phyloP scores from a whole-genome alignment of 805 yeast species.

The Kurtzmaniella fragi region DNA sequence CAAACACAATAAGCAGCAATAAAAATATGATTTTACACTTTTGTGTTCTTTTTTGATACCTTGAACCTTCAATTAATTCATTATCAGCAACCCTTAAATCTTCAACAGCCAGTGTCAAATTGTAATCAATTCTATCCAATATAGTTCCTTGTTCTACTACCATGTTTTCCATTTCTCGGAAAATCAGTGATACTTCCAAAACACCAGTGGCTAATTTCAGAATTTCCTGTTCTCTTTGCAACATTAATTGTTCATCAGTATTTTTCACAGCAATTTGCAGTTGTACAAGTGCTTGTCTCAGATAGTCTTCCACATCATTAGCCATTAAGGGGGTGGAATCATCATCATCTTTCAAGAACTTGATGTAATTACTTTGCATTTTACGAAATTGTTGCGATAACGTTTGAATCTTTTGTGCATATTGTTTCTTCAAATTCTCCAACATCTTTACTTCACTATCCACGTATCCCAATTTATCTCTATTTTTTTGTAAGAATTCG shows the following conservation, averaged over 20 bases:
- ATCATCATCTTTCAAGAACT: constrained; percentile 77
- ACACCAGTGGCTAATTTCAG: constrained; percentile 91
- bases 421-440: constrained; percentile 74
- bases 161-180: constrained; percentile 86
- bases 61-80: constrained; percentile 70
- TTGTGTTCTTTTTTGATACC: constrained; percentile 81
- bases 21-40: constrained; percentile 85
- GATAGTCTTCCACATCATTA: constrained; percentile 33
- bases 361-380: constrained; percentile 84
- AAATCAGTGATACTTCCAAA: constrained; percentile 85
- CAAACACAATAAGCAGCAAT: constrained; percentile 63
- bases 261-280: constrained; percentile 18
- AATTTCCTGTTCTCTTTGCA: constrained; percentile 84
- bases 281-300: constrained; percentile 27
- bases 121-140: constrained; percentile 90
- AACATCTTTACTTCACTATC: constrained; percentile 59
- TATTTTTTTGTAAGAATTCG: constrained; percentile 35
- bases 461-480: constrained; percentile 35
- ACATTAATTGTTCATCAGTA: constrained; percentile 29
- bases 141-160: constrained; percentile 95
- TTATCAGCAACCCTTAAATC: constrained; percentile 73
- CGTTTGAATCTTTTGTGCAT: constrained; percentile 82
- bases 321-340: constrained; percentile 27
- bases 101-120: constrained; percentile 71
- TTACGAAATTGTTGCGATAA: constrained; percentile 74